A percentile compares a stretch with the other conserved stretches of the same genome.
phyloP scores from a whole-genome alignment of 2,329 filamentous ascomycete genomes.

The Samsoniella hepiali region DNA sequence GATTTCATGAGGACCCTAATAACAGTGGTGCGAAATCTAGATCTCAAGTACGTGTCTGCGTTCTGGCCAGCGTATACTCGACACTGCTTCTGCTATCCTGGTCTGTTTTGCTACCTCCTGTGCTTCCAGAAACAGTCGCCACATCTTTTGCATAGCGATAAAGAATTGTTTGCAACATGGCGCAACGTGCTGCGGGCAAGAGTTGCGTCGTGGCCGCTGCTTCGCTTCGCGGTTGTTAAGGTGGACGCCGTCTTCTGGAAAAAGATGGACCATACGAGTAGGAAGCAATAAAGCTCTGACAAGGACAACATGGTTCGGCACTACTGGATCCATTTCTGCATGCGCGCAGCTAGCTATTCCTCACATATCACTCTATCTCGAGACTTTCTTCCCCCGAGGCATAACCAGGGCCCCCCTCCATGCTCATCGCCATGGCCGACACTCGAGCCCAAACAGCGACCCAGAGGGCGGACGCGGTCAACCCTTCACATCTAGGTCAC shows the following conservation, averaged over 20 bases:
- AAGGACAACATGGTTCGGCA: no score
- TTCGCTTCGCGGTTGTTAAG: slow-evolving; percentile 25
- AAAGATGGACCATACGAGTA: slow-evolving; percentile 12
- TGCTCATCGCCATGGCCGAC: no score
- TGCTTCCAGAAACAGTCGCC: slow-evolving; percentile 20
- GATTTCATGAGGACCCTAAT: slow-evolving; percentile 21
- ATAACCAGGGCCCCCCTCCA: no score
- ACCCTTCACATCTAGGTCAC: no score
- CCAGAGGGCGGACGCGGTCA: no score
- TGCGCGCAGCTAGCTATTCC: no score
- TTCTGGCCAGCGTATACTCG: slow-evolving; percentile 24
- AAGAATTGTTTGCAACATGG: slow-evolving; percentile 21
- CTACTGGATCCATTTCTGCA: no score
- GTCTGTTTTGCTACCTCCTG: slow-evolving; percentile 23
- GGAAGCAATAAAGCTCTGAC: not conserved
- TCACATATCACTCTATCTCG: no score
- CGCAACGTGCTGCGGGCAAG: slow-evolving; percentile 22
- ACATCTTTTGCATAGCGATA: slow-evolving; percentile 15
- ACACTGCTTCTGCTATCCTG: slow-evolving; percentile 23
- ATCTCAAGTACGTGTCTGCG: slow-evolving; percentile 21
- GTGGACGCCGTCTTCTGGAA: slow-evolving; percentile 27
- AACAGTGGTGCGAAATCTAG: slow-evolving; percentile 21
- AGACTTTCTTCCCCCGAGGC: no score
- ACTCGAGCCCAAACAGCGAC: no score
- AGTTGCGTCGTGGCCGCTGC: slow-evolving; percentile 23